These are phyloP conservation scores for Mycosphaerella arachidis DNA, from an alignment of 2,329 filamentous ascomycete species.

Conservation along the genomic window DNA sequence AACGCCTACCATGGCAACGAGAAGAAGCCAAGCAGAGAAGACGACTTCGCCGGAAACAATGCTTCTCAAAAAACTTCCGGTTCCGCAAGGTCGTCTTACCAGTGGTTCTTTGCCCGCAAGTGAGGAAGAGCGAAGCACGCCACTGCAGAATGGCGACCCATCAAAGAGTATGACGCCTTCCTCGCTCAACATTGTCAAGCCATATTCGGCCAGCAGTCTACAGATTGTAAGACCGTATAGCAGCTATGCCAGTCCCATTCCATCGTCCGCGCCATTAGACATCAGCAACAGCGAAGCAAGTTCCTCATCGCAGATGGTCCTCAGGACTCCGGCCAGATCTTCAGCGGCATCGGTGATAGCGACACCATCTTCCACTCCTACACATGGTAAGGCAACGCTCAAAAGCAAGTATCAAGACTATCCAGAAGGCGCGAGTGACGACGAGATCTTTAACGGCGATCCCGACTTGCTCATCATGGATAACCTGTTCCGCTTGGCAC, in stretches of 20 bases:
- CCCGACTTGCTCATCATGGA: background rate
- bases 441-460: conserved; percentile 2
- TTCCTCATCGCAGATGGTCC: background rate
- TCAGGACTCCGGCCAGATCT: background rate
- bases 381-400: background rate
- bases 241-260: background rate
- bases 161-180: background rate
- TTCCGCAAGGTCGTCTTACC: background rate
- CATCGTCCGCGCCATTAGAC: background rate
- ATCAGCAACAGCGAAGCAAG: too few relatives aligned
- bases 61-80: background rate
- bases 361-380: background rate
- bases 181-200: background rate
- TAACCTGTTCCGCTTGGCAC: conserved; percentile 1
- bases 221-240: background rate
- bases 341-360: background rate
- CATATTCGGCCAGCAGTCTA: background rate
- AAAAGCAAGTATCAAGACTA: background rate
- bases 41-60: background rate
- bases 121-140: background rate
- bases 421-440: background rate
- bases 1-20: background rate
- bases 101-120: background rate
- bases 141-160: background rate
- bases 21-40: background rate